Conservation (phyloP, 106 monocot species). For the Dendrobium nobile region DNA sequence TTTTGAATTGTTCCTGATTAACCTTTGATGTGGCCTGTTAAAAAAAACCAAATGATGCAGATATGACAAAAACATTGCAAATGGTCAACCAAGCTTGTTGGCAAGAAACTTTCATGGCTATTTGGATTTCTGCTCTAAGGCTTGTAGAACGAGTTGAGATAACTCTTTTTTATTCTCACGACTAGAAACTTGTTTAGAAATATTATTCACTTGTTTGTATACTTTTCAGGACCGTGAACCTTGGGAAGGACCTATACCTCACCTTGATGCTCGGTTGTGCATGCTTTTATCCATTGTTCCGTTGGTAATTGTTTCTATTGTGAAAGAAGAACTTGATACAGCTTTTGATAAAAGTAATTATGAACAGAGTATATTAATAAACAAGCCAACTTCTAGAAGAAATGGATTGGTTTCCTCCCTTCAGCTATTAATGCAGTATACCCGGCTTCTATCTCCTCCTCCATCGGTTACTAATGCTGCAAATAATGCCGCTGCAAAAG, state of each 20-base stretch:
- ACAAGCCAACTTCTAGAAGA: slow-evolving; percentile 43
- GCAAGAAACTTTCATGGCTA: slow-evolving; percentile 93
- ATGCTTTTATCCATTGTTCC: slow-evolving; percentile 77
- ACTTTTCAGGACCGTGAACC: slow-evolving; percentile 59
- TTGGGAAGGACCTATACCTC: slow-evolving; percentile 83
- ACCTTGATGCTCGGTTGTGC: slow-evolving; percentile 76
- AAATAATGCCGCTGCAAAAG: slow-evolving; percentile 81
- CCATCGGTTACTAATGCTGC: slow-evolving; percentile 54
- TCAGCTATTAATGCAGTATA: slow-evolving; percentile 66
- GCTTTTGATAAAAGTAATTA: neutral
- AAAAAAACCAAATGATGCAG: slow-evolving; percentile 24
- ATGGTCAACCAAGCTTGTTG: slow-evolving; percentile 77
- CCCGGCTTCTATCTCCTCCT: slow-evolving; percentile 68
- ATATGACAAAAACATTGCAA: slow-evolving; percentile 68
- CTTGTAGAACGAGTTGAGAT: slow-evolving; percentile 86
- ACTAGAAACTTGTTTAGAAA: neutral
- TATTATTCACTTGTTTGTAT: neutral
- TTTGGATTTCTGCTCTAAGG: slow-evolving; percentile 83
- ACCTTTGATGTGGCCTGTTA: neutral
- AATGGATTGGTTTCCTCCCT: slow-evolving; percentile 71
- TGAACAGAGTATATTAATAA: slow-evolving; percentile 22
- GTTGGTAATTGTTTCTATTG: slow-evolving; percentile 50
- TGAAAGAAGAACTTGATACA: slow-evolving; percentile 42
- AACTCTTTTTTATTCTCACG: neutral
- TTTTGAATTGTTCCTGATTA: neutral